Percentiles rank a stretch among this genome's conserved stretches.
These are phyloP conservation scores for Peronosclerospora sorghi DNA, from an alignment of 352 stramenopile genomes.

Conservation along the genomic window DNA sequence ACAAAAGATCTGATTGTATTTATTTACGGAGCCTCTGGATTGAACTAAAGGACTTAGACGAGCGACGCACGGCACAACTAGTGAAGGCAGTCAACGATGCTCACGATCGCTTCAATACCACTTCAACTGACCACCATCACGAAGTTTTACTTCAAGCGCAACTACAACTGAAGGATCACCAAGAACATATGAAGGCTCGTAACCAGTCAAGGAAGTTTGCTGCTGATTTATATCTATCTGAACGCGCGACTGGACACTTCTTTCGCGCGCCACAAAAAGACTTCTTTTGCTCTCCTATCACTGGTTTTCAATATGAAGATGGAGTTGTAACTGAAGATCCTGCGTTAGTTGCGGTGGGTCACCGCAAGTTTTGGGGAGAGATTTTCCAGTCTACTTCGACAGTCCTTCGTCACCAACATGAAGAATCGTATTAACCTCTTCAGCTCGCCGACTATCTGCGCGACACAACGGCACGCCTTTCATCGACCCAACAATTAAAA, in stretches of 20 bases:
- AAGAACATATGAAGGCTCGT: not conserved
- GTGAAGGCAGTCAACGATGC: not conserved
- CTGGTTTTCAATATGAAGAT: not conserved
- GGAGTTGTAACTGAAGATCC: constrained; percentile 1
- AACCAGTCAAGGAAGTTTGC: constrained; percentile 10
- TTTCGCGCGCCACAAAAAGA: constrained; percentile 6
- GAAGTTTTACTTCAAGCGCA: not conserved
- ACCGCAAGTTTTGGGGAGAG: not conserved
- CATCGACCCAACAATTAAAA: not conserved
- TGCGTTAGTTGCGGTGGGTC: not conserved
- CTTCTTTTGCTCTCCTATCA: constrained; percentile 2
- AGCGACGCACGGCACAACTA: not conserved
- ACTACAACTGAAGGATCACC: not conserved
- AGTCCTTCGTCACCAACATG: not conserved
- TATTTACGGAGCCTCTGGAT: not conserved
- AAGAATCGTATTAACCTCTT: not conserved
- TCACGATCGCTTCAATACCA: not conserved
- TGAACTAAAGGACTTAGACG: not conserved
- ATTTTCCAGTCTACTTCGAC: not conserved
- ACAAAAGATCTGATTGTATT: not conserved
- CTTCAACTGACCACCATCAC: not conserved
- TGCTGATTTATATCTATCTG: constrained; percentile 4
- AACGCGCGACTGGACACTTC: constrained; percentile 5
- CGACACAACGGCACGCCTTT: not conserved
- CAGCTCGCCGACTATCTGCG: not conserved